Percentiles rank a stretch among this genome's conserved stretches.
Evolutionary conservation across 1,284 basidiomycete genomes (phyloP).

Genomic region (Leccinum pallidistipes): DNA sequence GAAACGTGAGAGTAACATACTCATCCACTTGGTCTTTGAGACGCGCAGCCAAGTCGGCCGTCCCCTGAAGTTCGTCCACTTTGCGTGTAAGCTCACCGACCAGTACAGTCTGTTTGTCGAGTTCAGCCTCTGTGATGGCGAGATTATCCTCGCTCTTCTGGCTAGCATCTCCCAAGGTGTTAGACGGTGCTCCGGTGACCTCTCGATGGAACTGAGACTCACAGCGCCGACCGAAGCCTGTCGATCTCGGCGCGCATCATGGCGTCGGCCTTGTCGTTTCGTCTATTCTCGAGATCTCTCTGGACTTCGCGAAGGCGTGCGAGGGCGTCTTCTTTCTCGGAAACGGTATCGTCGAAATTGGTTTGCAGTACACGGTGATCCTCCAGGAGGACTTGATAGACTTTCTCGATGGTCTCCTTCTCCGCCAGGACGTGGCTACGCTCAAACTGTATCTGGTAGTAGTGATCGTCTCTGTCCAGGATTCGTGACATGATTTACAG

Average conservation of each 20-base stretch:
- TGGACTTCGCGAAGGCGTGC: conserved; percentile 56
- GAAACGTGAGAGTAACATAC: conserved; percentile 39
- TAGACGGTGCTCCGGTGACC: conserved; percentile 16
- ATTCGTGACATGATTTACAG: conserved; percentile 13
- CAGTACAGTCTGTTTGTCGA: conserved; percentile 72
- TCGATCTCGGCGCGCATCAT: conserved; percentile 80
- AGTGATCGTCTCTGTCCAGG: conserved; percentile 71
- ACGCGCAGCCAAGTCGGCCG: conserved; percentile 74
- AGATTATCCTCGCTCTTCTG: conserved; percentile 91
- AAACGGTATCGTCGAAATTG: conserved; percentile 63
- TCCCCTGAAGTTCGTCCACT: conserved; percentile 79
- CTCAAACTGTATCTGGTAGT: conserved; percentile 81
- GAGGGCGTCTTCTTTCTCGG: conserved; percentile 72
- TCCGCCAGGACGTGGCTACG: conserved; percentile 71
- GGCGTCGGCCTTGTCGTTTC: conserved; percentile 68
- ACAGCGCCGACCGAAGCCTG: conserved; percentile 76
- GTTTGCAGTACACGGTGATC: conserved; percentile 75
- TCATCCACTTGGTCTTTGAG: conserved; percentile 96
- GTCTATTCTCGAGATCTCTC: conserved; percentile 55
- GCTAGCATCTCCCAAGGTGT: conserved; percentile 44
- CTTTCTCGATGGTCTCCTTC: conserved; percentile 80
- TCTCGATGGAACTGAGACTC: conserved; percentile 37
- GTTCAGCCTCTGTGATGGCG: conserved; percentile 72
- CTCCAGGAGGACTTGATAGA: conserved; percentile 73
- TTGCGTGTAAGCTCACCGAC: conserved; percentile 75